phyloP scores from a whole-genome alignment of 23 red algal species.

The Gracilaria domingensis region DNA sequence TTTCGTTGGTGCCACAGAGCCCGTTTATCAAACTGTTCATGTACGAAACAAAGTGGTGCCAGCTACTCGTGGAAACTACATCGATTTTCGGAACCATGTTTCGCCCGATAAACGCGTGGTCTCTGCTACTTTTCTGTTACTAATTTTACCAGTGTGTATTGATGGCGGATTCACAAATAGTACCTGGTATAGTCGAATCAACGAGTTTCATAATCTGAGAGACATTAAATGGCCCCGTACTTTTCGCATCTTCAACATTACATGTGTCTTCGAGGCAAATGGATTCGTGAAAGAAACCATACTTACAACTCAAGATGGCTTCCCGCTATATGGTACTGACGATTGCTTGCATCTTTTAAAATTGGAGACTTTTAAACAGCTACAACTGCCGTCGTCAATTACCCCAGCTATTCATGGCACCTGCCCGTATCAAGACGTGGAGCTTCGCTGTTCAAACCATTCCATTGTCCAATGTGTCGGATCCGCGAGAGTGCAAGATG shows the following conservation, averaged over 20 bases:
- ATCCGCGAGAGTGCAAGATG: neutral
- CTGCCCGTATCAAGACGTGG: neutral
- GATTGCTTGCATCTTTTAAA: neutral
- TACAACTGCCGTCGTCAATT: neutral
- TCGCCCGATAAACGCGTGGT: neutral
- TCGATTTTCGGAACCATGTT: neutral
- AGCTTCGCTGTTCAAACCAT: neutral
- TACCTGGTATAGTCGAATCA: neutral
- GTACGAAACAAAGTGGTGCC: constrained; percentile 11
- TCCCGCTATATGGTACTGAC: neutral
- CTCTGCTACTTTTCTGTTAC: neutral
- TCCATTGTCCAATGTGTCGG: neutral
- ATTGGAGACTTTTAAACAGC: neutral
- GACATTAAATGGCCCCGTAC: neutral
- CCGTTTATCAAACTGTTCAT: neutral
- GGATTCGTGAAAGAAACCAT: neutral
- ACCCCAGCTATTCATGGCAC: neutral
- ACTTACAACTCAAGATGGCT: neutral
- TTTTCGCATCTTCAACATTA: neutral
- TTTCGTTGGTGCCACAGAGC: neutral
- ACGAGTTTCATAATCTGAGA: neutral
- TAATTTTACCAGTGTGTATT: neutral
- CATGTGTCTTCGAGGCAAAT: neutral
- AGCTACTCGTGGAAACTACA: neutral
- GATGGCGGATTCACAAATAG: neutral